Conservation (phyloP, 345 rosid species). For the Gossypium mustelinum region DNA sequence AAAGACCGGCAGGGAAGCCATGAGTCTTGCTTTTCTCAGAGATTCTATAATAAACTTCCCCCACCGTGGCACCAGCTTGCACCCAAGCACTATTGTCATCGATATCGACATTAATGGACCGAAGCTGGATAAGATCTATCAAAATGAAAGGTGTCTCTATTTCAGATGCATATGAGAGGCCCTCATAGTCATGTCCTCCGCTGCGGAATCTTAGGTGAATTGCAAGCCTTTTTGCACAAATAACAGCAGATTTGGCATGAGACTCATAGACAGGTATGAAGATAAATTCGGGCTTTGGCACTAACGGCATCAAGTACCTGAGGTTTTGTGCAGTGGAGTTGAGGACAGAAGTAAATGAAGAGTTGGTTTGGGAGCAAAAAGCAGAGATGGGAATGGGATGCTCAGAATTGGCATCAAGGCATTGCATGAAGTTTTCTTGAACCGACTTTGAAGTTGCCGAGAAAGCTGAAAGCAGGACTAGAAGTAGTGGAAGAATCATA, state of each 20-base stretch:
- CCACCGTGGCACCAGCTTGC: constrained; percentile 1
- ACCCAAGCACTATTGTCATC: not conserved
- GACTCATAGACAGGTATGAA: constrained; percentile 25
- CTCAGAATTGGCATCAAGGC: not conserved
- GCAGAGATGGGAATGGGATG: not conserved
- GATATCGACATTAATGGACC: constrained; percentile 6
- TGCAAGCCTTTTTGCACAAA: constrained; percentile 25
- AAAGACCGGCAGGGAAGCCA: not conserved
- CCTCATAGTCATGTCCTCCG: constrained; percentile 38
- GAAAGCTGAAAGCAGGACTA: not conserved
- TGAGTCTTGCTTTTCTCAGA: not conserved
- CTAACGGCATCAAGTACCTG: constrained; percentile 32
- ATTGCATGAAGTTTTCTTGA: constrained; percentile 4
- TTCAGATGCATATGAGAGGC: constrained; percentile 26
- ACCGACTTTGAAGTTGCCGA: not conserved
- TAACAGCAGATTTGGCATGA: constrained; percentile 21
- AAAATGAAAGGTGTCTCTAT: constrained; percentile 32
- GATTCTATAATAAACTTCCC: not conserved
- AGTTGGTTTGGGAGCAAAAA: constrained; percentile 22
- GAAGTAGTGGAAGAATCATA: not conserved
- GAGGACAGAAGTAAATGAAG: constrained; percentile 31
- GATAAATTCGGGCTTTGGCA: constrained; percentile 38
- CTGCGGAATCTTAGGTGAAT: constrained; percentile 39
- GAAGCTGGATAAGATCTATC: constrained; percentile 31
- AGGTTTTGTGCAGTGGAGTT: constrained; percentile 34